phyloP scores from a whole-genome alignment of 164 flowering plant species.

The Paratinospora sagittata region DNA sequence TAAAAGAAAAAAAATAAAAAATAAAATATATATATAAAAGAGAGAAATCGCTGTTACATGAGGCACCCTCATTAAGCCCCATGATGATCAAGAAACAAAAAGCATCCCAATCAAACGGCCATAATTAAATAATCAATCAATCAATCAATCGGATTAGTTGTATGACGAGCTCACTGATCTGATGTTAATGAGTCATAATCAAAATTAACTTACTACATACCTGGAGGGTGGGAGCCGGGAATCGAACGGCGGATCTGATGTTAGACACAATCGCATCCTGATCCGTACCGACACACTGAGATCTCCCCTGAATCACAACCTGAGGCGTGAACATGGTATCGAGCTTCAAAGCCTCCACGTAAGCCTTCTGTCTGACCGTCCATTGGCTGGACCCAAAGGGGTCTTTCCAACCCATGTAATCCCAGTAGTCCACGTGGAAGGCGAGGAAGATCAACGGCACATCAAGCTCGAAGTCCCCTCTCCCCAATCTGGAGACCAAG shows the following conservation, averaged over 20 bases:
- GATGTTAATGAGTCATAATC: too few species aligned
- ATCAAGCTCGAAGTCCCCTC: slow-evolving; percentile 62
- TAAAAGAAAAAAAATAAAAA: too few species aligned
- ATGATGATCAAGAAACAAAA: too few species aligned
- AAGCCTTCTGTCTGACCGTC: slow-evolving; percentile 86
- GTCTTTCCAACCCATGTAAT: slow-evolving; percentile 88
- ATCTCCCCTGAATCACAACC: slow-evolving; percentile 66
- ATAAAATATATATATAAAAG: too few species aligned
- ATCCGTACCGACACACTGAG: slow-evolving; percentile 60
- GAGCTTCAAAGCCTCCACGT: slow-evolving; percentile 59
- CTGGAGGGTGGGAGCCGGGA: slow-evolving; percentile 56
- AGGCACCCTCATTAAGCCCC: too few species aligned
- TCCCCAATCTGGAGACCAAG: slow-evolving; percentile 61
- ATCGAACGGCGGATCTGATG: slow-evolving; percentile 41
- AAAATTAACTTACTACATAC: too few species aligned
- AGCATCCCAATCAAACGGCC: too few species aligned
- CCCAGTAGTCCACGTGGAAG: slow-evolving; percentile 94
- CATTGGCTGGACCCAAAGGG: slow-evolving; percentile 72
- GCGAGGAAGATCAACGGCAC: slow-evolving; percentile 54
- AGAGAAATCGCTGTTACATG: too few species aligned
- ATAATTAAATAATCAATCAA: too few species aligned
- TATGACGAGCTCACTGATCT: too few species aligned
- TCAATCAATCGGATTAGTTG: too few species aligned
- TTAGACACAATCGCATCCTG: slow-evolving; percentile 42
- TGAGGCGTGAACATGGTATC: slow-evolving; percentile 87